These are phyloP conservation scores for Talaromyces liani DNA, from an alignment of 495 filamentous ascomycete genomes.

Conservation along the genomic window DNA sequence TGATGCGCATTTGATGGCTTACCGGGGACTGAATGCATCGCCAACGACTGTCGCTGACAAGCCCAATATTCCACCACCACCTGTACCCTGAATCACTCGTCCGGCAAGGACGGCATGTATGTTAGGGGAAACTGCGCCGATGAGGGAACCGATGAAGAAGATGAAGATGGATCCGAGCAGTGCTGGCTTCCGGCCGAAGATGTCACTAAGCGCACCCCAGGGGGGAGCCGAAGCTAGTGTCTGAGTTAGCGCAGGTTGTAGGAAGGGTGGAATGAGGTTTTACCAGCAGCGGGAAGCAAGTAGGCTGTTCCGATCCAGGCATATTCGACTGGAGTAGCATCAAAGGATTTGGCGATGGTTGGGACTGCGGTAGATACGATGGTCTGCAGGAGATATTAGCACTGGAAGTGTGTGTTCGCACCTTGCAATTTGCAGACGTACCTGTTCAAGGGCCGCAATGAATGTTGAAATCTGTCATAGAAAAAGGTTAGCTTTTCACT, in stretches of 20 bases:
- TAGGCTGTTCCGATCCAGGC: slow-evolving; percentile 72
- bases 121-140: slow-evolving; percentile 57
- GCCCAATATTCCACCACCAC: slow-evolving; percentile 73
- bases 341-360: slow-evolving; percentile 55
- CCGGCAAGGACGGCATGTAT: slow-evolving; percentile 70
- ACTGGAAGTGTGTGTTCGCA: neutral
- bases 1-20: slow-evolving; percentile 4
- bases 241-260: neutral
- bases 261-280: neutral
- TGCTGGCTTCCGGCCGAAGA: slow-evolving; percentile 78
- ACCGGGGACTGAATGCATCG: slow-evolving; percentile 69
- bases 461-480: slow-evolving; percentile 1
- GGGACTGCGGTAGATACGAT: slow-evolving; percentile 48
- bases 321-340: slow-evolving; percentile 52
- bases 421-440: neutral
- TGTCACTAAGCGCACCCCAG: slow-evolving; percentile 78
- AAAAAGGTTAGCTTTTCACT: neutral
- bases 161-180: slow-evolving; percentile 61
- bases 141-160: slow-evolving; percentile 69
- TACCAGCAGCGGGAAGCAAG: slow-evolving; percentile 52
- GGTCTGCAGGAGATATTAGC: slow-evolving; percentile 22
- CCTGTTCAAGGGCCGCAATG: slow-evolving; percentile 4
- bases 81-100: slow-evolving; percentile 73
- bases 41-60: slow-evolving; percentile 75
- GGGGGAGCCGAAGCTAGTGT: slow-evolving; percentile 50